These are phyloP conservation scores for Stentor coeruleus DNA, from an alignment of 73 alveolate species.

Conservation along the genomic window DNA sequence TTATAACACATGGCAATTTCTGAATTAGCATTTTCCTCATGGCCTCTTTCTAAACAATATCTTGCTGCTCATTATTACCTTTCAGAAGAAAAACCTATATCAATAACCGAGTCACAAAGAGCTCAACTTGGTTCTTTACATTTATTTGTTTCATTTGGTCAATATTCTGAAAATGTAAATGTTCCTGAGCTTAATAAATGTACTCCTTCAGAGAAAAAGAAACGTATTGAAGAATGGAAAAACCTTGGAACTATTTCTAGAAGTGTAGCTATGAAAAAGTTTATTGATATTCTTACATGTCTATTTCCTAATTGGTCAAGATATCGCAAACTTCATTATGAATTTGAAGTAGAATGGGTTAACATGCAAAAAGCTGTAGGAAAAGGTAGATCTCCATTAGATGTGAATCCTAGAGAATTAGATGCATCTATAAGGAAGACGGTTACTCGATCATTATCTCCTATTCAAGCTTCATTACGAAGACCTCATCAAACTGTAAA, in stretches of 20 bases:
- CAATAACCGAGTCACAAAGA: slow-evolving; percentile 12
- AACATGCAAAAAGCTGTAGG: neutral
- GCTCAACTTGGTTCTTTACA: slow-evolving; percentile 12
- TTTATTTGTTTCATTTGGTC: neutral
- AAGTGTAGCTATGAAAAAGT: neutral
- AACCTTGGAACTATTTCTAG: slow-evolving; percentile 1
- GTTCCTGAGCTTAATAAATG: neutral
- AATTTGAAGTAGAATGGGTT: slow-evolving; percentile 8
- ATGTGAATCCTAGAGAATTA: neutral
- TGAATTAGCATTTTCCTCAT: neutral
- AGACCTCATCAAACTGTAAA: neutral
- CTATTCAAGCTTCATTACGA: neutral
- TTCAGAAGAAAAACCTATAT: slow-evolving; percentile 5
- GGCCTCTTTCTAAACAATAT: slow-evolving; percentile 6
- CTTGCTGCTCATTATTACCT: slow-evolving; percentile 17
- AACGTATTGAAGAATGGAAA: slow-evolving; percentile 11
- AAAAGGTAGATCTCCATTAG: neutral
- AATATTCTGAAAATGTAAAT: neutral
- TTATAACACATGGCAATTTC: neutral
- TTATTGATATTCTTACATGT: neutral
- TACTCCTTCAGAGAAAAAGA: neutral
- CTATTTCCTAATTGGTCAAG: slow-evolving; percentile 18
- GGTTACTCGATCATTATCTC: neutral
- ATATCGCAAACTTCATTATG: slow-evolving; percentile 2
- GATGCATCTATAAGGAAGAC: neutral